Evolutionary conservation across 345 rosid genomes (phyloP), one percentile per base, ranked within the genome.

Genomic region (Lepidium africanum): DNA sequence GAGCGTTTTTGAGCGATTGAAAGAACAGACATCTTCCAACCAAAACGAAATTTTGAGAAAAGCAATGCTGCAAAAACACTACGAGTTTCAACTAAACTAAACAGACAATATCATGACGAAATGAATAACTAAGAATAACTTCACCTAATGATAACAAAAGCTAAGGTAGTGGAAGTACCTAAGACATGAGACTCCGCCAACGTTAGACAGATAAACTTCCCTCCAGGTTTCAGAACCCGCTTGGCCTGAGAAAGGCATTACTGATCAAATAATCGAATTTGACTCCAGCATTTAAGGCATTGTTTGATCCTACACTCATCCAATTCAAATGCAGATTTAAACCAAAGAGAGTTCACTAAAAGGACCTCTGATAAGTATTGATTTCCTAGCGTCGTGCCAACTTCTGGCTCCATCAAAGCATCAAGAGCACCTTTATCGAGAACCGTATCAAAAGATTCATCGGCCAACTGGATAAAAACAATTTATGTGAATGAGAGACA

Each of bases 401-500:
- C 84, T 75, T 83, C 81, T 8, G 96, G 97, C 82, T 93, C 98
- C 98, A 93, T 90, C 57, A 93, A 79, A 77, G 98, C 98, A 87
- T 93, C 98, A 78, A 93, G 76, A 65, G 94, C 98, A 71, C 98
- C 98, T 80, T 93, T 90, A 80, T 93, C 98, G 12, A 93, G 80
- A 63, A 93, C 82, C 75, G 50, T 75, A 77, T 90, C 83, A 65
- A 88, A 93, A 2, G 75, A 73, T 6, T 69, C 85, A 38, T 87
- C 92, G 1, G 36, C 54, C 43, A 88, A 82, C 98, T 90, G 81
- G 45, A 6, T 46, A n/a, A 75, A 39, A 3, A 33, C 0, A 40
- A 58, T 41, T 48, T 15, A 10, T 9, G 32, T 50, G 4, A 50
- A 17, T 17, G 50, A 25, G 41, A 23, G 42, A 35, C 8, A 23